Evolutionary conservation across 1,284 basidiomycete species (phyloP), one percentile per base, ranked within the genome.

Genomic region (Apiotrichum akiyoshidainum): DNA sequence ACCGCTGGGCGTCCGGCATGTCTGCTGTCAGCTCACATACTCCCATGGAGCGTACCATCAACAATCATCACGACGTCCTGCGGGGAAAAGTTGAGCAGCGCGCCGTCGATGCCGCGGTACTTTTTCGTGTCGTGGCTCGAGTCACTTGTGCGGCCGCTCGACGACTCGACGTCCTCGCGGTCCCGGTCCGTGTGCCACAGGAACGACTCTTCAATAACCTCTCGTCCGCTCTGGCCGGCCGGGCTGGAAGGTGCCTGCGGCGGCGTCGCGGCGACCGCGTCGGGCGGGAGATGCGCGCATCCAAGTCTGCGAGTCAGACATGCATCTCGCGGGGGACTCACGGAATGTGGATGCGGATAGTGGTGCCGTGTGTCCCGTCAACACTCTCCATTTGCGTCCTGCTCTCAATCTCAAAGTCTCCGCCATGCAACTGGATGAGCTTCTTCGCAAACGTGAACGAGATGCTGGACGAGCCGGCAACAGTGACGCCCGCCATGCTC

Each of bases 351-450:
- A 75, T 71, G 1, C 65, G 61, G 65, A 78, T 77, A 1, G 60
- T 69, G 1, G 75, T 74, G 8, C 77, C 77, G 50, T 78, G 70
- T 62, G 47, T 39, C 16, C 70, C 71, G 40, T 73, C 68, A 2
- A 5, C 14, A 17, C 68, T 69, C 59, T 79, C 75, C 9, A 62
- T 60, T 3, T 63, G 68, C 0, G 72, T 75, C 1, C 46, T 41
- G 54, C 72, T 74, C n/a, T 78, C 71, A 21, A 80, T 74, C 14
- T 74, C 71, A 46, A 81, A 64, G 1, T 65, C 67, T 6, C 79
- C 79, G 9, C 77, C 76, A 57, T 80, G 77, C 2, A 79, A 66
- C 54, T 79, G 78, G 60, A 81, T 76, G 42, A 80, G 68, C 63
- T 79, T 78, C 55, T 61, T 72, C 48, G 68, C 64, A 49, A 73